Evolutionary conservation across 2,329 filamentous ascomycete species (phyloP), one percentile per base, ranked within the genome.

Genomic region (Sclerotinia trifoliorum): DNA sequence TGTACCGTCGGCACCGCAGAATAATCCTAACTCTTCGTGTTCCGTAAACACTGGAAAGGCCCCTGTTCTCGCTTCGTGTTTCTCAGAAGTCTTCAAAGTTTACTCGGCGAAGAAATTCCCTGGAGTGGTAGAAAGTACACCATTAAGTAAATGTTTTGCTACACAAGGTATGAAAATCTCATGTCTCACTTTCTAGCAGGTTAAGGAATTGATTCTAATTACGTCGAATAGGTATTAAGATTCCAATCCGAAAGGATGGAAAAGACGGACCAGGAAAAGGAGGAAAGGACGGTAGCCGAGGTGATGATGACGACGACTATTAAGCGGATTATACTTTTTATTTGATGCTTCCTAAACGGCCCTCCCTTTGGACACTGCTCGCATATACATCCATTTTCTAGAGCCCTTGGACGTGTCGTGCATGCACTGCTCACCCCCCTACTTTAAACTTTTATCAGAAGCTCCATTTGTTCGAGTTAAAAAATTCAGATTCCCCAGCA

Each of bases 81-180:
- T 94, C 80, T 96, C 92, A 60, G 91, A 96, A 5, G 85, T 88
- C 3, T 98, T 99, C 82, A 92, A 93, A 66, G 95, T 99, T 42
- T 98, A 90, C 80, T 96, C 92, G 2, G 95, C 95, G 60, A 99
- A 99, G 84, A 97, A 97, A 77, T 99, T 99, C 79, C 95, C 95
- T 0, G 95, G 95, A 52, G 95, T 99, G 1, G 97, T 96, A 68
- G 94, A 98, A 78, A 96, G 91, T 78, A 99, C 95, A 0, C 81
- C 88, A 5, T 82, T 98, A 24, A 97, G 94, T 84, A 97, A 96
- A 79, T 92, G 88, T 70, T 98, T 99, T 80, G 94, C 95, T 4
- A 84, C 87, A 1, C 95, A 99, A 77, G 95, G 95, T 32, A 96
- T 97, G 80, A 97, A 97, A 80, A 24, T 24, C 17, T 15, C n/a